Conservation (phyloP, 768 basidiomycete species). For the Auricularia sp. region DNA sequence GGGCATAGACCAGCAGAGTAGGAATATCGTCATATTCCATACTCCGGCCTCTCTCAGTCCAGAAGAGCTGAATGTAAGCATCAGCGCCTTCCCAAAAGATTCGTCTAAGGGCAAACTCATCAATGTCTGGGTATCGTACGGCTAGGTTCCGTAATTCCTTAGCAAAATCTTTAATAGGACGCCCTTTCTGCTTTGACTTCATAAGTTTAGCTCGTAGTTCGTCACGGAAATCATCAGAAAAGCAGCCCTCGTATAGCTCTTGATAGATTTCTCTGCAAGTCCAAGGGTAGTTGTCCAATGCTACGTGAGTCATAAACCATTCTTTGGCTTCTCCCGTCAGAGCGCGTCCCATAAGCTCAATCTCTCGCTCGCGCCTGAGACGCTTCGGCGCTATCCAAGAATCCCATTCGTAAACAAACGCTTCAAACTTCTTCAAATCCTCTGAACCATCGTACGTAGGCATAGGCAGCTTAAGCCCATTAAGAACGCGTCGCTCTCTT, state of each 20-base stretch:
- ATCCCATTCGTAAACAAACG: background rate
- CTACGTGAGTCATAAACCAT: background rate
- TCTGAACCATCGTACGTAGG: background rate
- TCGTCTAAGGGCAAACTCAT: background rate
- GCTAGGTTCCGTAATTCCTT: background rate
- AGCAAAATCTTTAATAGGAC: background rate
- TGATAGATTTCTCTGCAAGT: background rate
- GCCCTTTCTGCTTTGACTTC: background rate
- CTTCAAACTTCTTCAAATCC: background rate
- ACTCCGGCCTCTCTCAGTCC: background rate
- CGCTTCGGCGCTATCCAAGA: background rate
- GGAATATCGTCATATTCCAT: background rate
- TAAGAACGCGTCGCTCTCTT: background rate
- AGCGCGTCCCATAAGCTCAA: background rate
- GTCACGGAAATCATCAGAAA: background rate
- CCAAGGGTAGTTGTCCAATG: background rate
- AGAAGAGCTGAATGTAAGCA: background rate
- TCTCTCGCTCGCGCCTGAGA: background rate
- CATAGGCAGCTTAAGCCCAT: background rate
- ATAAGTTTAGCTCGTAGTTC: background rate
- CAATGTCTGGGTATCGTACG: background rate
- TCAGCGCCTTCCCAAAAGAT: background rate
- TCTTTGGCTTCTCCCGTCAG: background rate
- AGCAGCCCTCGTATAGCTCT: background rate
- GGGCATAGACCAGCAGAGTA: background rate